phyloP scores from a whole-genome alignment of 2,329 filamentous ascomycete species.

The Xylariales sp. region DNA sequence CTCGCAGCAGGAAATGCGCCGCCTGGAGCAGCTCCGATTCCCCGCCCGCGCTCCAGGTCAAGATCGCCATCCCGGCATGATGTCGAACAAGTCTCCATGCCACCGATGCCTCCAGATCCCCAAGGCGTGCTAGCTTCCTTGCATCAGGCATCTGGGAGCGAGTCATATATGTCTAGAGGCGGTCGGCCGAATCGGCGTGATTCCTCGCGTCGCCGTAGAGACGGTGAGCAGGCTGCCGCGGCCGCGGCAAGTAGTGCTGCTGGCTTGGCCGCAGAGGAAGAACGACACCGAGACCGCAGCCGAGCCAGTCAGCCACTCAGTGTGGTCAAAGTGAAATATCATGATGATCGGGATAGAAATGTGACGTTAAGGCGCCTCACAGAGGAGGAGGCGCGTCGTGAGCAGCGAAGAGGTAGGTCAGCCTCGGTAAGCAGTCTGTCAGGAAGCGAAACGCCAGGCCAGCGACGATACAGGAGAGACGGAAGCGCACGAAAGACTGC shows the following conservation, averaged over 20 bases:
- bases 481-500: conserved; percentile 58
- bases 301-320: conserved; percentile 63
- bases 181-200: conserved; percentile 56
- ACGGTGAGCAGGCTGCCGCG: conserved; percentile 59
- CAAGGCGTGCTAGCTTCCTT: conserved; percentile 56
- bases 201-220: conserved; percentile 60
- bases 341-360: conserved; percentile 70
- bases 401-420: conserved; percentile 55
- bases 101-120: conserved; percentile 65
- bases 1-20: conserved; percentile 45
- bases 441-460: conserved; percentile 64
- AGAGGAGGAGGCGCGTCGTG: conserved; percentile 66
- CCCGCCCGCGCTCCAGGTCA: conserved; percentile 47
- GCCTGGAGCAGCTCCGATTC: conserved; percentile 30
- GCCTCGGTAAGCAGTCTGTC: conserved; percentile 68
- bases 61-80: conserved; percentile 57
- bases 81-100: conserved; percentile 57
- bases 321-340: conserved; percentile 70
- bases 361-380: conserved; percentile 71
- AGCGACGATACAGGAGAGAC: conserved; percentile 65
- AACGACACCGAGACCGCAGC: conserved; percentile 55
- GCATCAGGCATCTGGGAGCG: conserved; percentile 57
- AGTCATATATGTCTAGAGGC: conserved; percentile 57
- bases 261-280: conserved; percentile 61
- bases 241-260: conserved; percentile 61